These are phyloP conservation scores for Acer saccharum DNA, from an alignment of 345 rosid genomes.

Conservation along the genomic window DNA sequence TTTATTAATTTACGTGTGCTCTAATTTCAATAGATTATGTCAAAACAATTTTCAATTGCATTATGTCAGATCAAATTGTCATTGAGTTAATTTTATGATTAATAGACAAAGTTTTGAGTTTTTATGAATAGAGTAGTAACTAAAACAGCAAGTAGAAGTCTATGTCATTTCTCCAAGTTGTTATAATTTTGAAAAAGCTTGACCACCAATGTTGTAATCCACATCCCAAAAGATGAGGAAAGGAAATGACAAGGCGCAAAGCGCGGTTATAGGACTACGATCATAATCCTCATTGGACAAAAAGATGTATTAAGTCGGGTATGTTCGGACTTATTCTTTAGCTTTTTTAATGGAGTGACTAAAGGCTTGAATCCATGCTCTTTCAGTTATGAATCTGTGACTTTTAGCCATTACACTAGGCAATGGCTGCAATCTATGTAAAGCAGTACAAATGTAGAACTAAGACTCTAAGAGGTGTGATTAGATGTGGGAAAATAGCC, in stretches of 20 bases:
- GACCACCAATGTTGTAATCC: too few species aligned
- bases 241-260: too few species aligned
- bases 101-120: not conserved
- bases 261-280: too few species aligned
- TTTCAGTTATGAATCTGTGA: not conserved
- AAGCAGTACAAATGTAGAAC: not conserved
- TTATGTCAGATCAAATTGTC: not conserved
- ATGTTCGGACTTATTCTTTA: too few species aligned
- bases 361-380: not conserved
- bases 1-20: not conserved
- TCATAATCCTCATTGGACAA: too few species aligned
- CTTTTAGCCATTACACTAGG: not conserved
- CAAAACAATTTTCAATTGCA: not conserved
- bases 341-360: not conserved
- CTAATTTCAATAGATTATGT: not conserved
- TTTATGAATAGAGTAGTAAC: not conserved
- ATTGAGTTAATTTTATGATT: not conserved
- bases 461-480: not conserved
- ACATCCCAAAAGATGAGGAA: too few species aligned
- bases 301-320: too few species aligned
- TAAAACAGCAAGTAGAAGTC: not conserved
- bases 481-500: not conserved
- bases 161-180: not conserved
- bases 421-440: not conserved
- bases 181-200: not conserved